phyloP scores from a whole-genome alignment of 2,329 filamentous ascomycete species.

The Knufia petricola region DNA sequence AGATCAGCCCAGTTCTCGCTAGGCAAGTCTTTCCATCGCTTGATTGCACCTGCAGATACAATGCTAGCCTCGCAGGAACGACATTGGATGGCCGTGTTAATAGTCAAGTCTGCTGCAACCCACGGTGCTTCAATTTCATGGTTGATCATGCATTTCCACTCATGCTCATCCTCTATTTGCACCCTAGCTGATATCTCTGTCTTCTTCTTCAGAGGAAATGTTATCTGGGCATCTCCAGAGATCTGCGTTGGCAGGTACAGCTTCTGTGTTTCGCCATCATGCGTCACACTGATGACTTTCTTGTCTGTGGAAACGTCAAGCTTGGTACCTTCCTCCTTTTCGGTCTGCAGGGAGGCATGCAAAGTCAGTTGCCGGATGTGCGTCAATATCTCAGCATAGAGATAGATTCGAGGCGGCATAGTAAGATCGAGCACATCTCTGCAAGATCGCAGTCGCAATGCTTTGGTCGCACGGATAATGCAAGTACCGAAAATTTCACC shows the following conservation, averaged over 20 bases:
- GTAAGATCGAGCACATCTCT: neutral
- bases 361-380: constrained; percentile 53
- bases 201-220: constrained; percentile 34
- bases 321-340: constrained; percentile 34
- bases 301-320: constrained; percentile 37
- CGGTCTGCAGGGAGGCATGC: constrained; percentile 42
- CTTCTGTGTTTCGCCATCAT: constrained; percentile 36
- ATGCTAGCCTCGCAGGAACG: constrained; percentile 28
- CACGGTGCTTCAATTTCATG: constrained; percentile 20
- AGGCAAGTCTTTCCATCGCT: constrained; percentile 79
- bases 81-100: constrained; percentile 35
- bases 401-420: constrained; percentile 21
- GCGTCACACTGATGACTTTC: constrained; percentile 34
- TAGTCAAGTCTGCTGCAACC: constrained; percentile 27
- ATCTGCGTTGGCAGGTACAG: constrained; percentile 40
- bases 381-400: constrained; percentile 52
- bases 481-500: neutral
- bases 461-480: neutral
- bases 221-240: constrained; percentile 38
- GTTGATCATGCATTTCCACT: constrained; percentile 13
- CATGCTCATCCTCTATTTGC: constrained; percentile 36
- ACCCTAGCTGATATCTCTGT: constrained; percentile 47
- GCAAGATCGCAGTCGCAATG: constrained; percentile 1
- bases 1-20: constrained; percentile 98
- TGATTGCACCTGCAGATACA: constrained; percentile 28